These are phyloP conservation scores for Neofusicoccum cordaticola DNA, from an alignment of 2,329 filamentous ascomycete genomes.

Conservation along the genomic window DNA sequence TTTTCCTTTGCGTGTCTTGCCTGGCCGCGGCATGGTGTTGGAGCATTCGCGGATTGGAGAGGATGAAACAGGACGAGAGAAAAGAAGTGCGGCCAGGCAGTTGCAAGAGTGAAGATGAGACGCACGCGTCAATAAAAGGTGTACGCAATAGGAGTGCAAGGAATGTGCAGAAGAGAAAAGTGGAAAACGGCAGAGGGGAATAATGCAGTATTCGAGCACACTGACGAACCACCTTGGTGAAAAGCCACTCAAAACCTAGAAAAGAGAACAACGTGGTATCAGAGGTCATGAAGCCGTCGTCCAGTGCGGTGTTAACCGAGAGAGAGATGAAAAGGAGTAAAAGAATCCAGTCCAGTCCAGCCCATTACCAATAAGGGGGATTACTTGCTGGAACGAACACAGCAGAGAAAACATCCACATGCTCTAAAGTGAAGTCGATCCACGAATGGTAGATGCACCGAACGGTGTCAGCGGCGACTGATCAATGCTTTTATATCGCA, in stretches of 20 bases:
- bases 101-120: neutral
- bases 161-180: slow-evolving; percentile 8
- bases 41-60: neutral
- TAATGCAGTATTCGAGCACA: neutral
- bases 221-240: slow-evolving; percentile 1
- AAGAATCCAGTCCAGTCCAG: neutral
- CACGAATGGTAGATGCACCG: neutral
- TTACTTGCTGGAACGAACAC: slow-evolving; percentile 2
- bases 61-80: neutral
- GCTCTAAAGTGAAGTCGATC: neutral
- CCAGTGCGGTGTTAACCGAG: slow-evolving; percentile 3
- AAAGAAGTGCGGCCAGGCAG: slow-evolving; percentile 3
- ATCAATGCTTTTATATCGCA: neutral
- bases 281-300: slow-evolving; percentile 7
- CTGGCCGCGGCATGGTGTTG: neutral
- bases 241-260: neutral
- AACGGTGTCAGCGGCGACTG: neutral
- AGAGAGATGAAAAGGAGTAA: neutral
- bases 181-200: neutral
- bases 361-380: slow-evolving; percentile 1
- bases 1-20: neutral
- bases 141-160: slow-evolving; percentile 10
- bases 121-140: slow-evolving; percentile 10
- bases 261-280: slow-evolving; percentile 5
- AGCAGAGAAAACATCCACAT: neutral